phyloP scores from a whole-genome alignment of 2,329 filamentous ascomycete genomes.

The Trichoderma arundinaceum region DNA sequence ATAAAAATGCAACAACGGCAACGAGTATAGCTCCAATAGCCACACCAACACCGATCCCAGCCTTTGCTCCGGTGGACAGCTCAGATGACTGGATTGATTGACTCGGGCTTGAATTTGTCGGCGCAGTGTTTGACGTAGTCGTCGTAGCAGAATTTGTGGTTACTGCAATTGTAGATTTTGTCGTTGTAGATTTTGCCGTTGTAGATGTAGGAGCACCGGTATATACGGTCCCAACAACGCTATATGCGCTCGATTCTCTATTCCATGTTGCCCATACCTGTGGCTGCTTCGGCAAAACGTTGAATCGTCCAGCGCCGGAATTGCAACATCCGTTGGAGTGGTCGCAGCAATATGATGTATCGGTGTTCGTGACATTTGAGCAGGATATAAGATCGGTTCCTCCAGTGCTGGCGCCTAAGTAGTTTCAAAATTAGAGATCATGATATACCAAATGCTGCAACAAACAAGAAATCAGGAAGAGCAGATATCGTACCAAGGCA shows the following conservation, averaged over 20 bases:
- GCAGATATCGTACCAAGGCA: constrained; percentile 5
- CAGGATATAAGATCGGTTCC: constrained; percentile 22
- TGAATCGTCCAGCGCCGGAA: constrained; percentile 2
- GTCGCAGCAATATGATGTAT: constrained; percentile 13
- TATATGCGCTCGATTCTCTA: neutral
- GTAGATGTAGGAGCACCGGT: neutral
- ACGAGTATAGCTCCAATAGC: constrained; percentile 2
- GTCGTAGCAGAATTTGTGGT: neutral
- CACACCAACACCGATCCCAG: neutral
- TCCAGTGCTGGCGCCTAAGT: neutral
- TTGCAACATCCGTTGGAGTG: constrained; percentile 12
- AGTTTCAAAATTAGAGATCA: neutral
- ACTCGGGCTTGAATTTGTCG: neutral
- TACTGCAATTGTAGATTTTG: neutral
- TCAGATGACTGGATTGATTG: neutral
- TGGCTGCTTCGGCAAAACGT: neutral
- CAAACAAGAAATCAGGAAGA: neutral
- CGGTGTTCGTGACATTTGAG: constrained; percentile 10
- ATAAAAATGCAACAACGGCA: neutral
- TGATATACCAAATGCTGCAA: neutral
- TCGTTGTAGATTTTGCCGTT: neutral
- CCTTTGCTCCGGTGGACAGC: constrained; percentile 2
- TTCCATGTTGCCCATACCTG: constrained; percentile 10
- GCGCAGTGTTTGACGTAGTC: neutral
- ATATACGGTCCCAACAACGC: constrained; percentile 1